A percentile compares a stretch with the other conserved stretches of the same genome.
Conservation (phyloP, 208 protist genomes). For the Blastocrithidia nonstop region DNA sequence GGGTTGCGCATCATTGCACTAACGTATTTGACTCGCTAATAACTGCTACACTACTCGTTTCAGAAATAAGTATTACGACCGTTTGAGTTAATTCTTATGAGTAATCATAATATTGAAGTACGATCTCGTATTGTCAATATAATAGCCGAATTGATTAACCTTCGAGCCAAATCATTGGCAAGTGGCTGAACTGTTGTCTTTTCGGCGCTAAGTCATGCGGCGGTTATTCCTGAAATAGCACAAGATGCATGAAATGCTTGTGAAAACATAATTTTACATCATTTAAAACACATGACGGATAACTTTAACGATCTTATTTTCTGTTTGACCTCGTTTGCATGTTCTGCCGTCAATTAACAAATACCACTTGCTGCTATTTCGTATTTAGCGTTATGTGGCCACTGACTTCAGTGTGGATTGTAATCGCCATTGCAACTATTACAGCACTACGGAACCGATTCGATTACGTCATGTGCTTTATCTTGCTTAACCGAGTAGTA, state of each 20-base stretch:
- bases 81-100: slow-evolving; percentile 62
- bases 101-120: slow-evolving; percentile 34
- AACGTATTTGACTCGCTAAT: slow-evolving; percentile 58
- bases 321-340: slow-evolving; percentile 72
- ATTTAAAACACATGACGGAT: slow-evolving; percentile 52
- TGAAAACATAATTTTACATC: slow-evolving; percentile 33
- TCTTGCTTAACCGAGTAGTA: slow-evolving; percentile 33
- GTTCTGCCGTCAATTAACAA: slow-evolving; percentile 26
- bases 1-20: slow-evolving; percentile 53
- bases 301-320: slow-evolving; percentile 75
- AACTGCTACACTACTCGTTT: slow-evolving; percentile 71
- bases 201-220: slow-evolving; percentile 59
- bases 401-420: slow-evolving; percentile 76
- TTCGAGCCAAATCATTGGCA: slow-evolving; percentile 46
- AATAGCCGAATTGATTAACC: slow-evolving; percentile 59
- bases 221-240: slow-evolving; percentile 60
- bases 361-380: slow-evolving; percentile 50
- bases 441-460: no score
- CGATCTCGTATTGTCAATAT: slow-evolving; percentile 48
- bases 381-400: slow-evolving; percentile 53
- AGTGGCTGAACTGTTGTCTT: slow-evolving; percentile 79
- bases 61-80: slow-evolving; percentile 73
- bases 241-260: slow-evolving; percentile 42
- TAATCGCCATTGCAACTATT: slow-evolving; percentile 26
- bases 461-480: no score